Base-by-base conservation (phyloP, 805 yeast genomes). In the Nakazawaea peltata region DNA sequence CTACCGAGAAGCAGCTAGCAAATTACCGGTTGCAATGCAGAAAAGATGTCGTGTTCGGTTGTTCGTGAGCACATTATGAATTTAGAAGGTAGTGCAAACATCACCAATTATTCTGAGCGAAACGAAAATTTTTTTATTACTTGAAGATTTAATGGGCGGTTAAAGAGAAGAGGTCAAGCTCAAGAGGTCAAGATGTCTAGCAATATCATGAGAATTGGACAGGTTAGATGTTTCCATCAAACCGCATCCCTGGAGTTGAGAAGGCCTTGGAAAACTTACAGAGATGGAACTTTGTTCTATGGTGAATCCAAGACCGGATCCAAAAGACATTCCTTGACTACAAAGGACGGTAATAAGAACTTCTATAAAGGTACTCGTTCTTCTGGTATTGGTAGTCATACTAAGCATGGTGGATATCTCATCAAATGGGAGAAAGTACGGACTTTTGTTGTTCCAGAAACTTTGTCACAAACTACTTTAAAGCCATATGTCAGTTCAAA, bases 341-440 rank as follows among this genome's bases (percentile, higher is more conserved):
- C 96, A 16, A 92, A 92, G 51, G 86, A 85, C 54, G 97, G 98
- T 50, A 90, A 92, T 61, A 87, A 88, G 65, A 80, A 83, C 48
- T 83, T 69, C 62, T 92, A 92, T 64, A 92, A 92, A 58, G 99
- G 99, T 66, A 92, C 97, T 16, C 74, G 97, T 40, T 84, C 98
- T 4, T 73, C 94, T 3, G 97, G 97, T 57, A 75, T 86, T 43
- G 99, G 99, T 54, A 68, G 66, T 35, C 75, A 80, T 52, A 81
- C 92, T 36, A 65, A 68, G 24, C 69, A 67, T 41, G 97, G 95
- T 36, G 71, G 73, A 16, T 92, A 86, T 57, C 64, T 73, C 5
- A 72, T 92, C 42, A 71, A 84, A 61, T 90, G 94, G 85, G 58
- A 61, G 30, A 86, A 80, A 52, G 97, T 90, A 21, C 71, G 96